Evolutionary conservation across 257 asterid species (phyloP).

Genomic region (Ilex aquifolium): DNA sequence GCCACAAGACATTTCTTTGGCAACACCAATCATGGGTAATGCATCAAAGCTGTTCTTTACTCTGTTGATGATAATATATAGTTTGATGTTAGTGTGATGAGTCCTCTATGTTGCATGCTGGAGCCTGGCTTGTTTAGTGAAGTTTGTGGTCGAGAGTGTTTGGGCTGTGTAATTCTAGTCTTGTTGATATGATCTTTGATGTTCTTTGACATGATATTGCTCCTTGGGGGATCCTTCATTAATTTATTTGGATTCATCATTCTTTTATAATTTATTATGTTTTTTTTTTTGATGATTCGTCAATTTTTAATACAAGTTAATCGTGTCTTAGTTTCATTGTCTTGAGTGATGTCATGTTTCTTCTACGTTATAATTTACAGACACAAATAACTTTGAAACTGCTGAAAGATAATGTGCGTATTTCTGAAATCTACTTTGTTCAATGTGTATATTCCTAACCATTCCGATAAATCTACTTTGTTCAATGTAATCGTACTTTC

Average conservation of each 20-base stretch:
- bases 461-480: too few species aligned
- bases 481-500: too few species aligned
- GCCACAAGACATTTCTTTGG: constrained; percentile 63
- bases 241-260: constrained; percentile 17
- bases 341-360: too few species aligned
- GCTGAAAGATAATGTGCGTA: too few species aligned
- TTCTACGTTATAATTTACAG: too few species aligned
- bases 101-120: constrained; percentile 21
- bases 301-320: background rate
- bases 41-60: constrained; percentile 21
- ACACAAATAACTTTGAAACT: too few species aligned
- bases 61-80: constrained; percentile 36
- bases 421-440: too few species aligned
- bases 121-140: constrained; percentile 36
- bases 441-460: too few species aligned
- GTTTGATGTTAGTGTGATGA: constrained; percentile 16
- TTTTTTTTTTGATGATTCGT: constrained; percentile 13
- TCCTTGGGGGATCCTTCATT: constrained; percentile 22
- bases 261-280: constrained; percentile 13
- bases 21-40: constrained; percentile 27
- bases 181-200: constrained; percentile 34
- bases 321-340: too few species aligned
- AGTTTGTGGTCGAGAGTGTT: constrained; percentile 28
- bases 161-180: constrained; percentile 35
- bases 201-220: constrained; percentile 24